Evolutionary conservation across 129 eudicot genomes (phyloP), one percentile per base, ranked within the genome.

Genomic region (Lactuca sativa): DNA sequence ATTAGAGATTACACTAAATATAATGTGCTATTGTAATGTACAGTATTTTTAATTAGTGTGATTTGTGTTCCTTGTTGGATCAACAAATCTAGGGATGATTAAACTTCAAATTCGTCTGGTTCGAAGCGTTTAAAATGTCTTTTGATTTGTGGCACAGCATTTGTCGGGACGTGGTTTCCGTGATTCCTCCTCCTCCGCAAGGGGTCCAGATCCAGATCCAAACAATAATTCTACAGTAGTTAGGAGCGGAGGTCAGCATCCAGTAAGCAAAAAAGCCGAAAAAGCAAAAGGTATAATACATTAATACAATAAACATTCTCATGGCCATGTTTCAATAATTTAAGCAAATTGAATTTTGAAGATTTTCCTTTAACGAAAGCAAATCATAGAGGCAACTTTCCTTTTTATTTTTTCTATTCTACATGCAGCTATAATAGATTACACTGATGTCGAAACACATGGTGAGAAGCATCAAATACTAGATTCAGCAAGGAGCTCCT

Each of bases 401-500:
- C 15, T 47, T 54, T 43, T 61, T 44, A 16, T 55, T 44, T 40
- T 62, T 48, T 48, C 40, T 56, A 18, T 75, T 54, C 48, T 81
- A 33, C 76, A 53, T 47, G 38, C 69, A 84, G 90, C 67, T 73
- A 81, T 75, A 40, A 79, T 77, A 41, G 85, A 66, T 44, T 73
- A 66, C 74, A 77, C 76, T 49, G 84, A 86, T 80, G 86, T 64
- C 67, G 96, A 86, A 72, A 76, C 70, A 31, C 78, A 85, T 1
- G 88, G 80, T 67, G 95, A 86, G 62, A 89, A 84, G 57, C 81
- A 64, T 76, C 76, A 73, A 63, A 64, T 68, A 64, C 63, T 82
- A 76, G 90, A 84, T 85, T 92, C 98, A 33, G 95, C 95, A 4
- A 89, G 98, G 72, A 92, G 80, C 75, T 92, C 98, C 38, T 92